A percentile compares a stretch with the other conserved stretches of the same genome.
Conservation (phyloP, 176 grass and related monocot genomes). For the Carex scoparia region DNA sequence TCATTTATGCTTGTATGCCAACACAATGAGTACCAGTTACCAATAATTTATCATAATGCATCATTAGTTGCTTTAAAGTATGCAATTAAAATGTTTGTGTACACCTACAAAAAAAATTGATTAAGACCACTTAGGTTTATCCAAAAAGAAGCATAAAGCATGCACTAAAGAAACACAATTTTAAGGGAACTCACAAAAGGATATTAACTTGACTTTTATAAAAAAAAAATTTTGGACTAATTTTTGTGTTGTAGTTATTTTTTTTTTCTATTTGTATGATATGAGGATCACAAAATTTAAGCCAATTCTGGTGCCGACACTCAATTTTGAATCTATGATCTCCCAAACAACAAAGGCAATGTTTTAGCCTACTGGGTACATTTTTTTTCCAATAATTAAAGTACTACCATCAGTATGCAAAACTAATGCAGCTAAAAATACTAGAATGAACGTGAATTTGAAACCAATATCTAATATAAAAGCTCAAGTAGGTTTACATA, state of each 20-base stretch:
- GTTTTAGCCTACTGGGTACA: not conserved
- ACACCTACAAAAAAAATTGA: not conserved
- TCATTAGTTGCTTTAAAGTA: not conserved
- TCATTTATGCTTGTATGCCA: not conserved
- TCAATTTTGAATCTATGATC: not conserved
- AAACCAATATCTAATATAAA: not conserved
- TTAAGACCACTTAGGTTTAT: not conserved
- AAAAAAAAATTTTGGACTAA: not conserved
- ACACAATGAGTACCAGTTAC: not conserved
- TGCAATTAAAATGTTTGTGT: not conserved
- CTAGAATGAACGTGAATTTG: not conserved
- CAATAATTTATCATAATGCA: not conserved
- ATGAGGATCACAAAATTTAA: not conserved
- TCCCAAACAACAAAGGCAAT: not conserved
- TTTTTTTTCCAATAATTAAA: not conserved
- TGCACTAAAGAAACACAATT: not conserved
- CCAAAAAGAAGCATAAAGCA: not conserved
- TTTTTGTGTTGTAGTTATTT: not conserved
- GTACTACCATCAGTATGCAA: not conserved
- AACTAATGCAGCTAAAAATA: not conserved
- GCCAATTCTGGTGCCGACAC: not conserved
- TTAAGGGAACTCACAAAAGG: not conserved
- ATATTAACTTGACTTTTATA: not conserved
- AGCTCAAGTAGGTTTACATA: not conserved
- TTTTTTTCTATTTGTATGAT: not conserved